Base-by-base conservation (phyloP, 192 early-diverging fungal species). In the Coemansia sp. region DNA sequence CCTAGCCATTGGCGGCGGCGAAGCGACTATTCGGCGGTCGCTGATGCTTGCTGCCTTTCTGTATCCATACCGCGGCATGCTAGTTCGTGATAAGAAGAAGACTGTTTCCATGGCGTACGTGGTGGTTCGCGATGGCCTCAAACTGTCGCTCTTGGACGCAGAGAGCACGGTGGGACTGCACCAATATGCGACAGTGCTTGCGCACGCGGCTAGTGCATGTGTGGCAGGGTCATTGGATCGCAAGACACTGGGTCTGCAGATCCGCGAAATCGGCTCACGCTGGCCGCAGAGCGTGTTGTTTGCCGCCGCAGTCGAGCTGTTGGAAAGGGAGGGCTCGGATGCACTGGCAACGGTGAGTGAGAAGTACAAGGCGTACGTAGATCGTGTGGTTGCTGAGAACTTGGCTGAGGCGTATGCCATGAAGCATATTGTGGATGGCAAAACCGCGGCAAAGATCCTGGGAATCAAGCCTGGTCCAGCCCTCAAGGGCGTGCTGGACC, bases 381-480 rank as follows among this genome's bases (percentile, higher is more conserved):
- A 32, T 6, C 49, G 59, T 0, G 56, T 80, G 17, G 25, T 29
- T 19, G 68, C 47, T 1, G 51, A 62, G 17, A 70, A 37, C 8
- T 25, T 86, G 49, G 57, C 39, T 5, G 51, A 77, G 24, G 74
- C 67, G 8, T 76, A 69, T 54, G 38, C 27, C 14, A 24, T 70
- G 32, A 88, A 88, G 53, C 76, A 64, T 25, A 51, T 87, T n/a
- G 54, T 88, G 1, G 72, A 87, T 37, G 86, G 97, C 41, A 89
- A 90, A 45, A 80, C 86, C 25, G 79, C 91, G 0, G 74, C 86
- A 3, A 59, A 64, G 24, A 31, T 93, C 17, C 70, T 96, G 42
- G 83, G 83, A 6, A 87, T 96, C 43, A 86, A 81, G 61, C 91
- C 92, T 6, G 94, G 97, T 8, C 91, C 90, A 9, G 63, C 56